A percentile compares a stretch with the other conserved stretches of the same genome.
phyloP scores from a whole-genome alignment of 108 stramenopile species.

The Skeletonema menzelii region DNA sequence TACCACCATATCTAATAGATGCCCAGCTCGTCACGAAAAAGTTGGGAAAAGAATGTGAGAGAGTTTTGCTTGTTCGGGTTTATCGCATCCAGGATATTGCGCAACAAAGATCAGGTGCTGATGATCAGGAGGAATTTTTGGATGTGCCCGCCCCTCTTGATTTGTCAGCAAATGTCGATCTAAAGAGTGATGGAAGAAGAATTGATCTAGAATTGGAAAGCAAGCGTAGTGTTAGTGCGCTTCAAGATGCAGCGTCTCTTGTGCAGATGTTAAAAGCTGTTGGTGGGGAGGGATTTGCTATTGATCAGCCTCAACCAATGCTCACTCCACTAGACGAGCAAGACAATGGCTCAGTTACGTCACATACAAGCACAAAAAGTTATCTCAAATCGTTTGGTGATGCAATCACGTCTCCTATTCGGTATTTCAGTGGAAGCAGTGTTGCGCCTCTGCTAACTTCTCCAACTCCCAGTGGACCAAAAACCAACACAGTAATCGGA shows the following conservation, averaged over 20 bases:
- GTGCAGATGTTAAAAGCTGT: constrained; percentile 58
- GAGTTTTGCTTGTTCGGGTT: constrained; percentile 63
- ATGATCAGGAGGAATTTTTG: constrained; percentile 49
- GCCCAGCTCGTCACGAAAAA: constrained; percentile 78
- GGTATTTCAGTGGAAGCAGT: constrained; percentile 53
- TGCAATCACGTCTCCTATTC: constrained; percentile 45
- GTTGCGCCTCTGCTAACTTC: constrained; percentile 15
- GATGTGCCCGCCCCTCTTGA: constrained; percentile 33
- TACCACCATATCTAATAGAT: constrained; percentile 73
- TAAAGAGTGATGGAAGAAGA: constrained; percentile 1
- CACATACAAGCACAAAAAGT: constrained; percentile 41
- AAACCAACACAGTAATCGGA: constrained; percentile 17
- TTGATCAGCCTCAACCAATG: constrained; percentile 24
- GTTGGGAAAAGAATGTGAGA: constrained; percentile 52
- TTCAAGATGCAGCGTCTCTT: constrained; percentile 55
- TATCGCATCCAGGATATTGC: constrained; percentile 60
- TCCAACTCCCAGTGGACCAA: background rate
- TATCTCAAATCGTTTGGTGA: constrained; percentile 48
- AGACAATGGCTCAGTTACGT: constrained; percentile 35
- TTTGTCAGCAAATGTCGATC: background rate
- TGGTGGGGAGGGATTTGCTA: constrained; percentile 39
- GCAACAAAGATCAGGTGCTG: constrained; percentile 11
- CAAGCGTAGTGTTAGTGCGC: constrained; percentile 21
- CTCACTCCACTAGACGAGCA: constrained; percentile 13
- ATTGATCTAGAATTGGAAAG: constrained; percentile 44